A percentile compares a stretch with the other conserved stretches of the same genome.
Evolutionary conservation across 306 rosid genomes (phyloP).

Genomic region (Gastrolobium villosum): DNA sequence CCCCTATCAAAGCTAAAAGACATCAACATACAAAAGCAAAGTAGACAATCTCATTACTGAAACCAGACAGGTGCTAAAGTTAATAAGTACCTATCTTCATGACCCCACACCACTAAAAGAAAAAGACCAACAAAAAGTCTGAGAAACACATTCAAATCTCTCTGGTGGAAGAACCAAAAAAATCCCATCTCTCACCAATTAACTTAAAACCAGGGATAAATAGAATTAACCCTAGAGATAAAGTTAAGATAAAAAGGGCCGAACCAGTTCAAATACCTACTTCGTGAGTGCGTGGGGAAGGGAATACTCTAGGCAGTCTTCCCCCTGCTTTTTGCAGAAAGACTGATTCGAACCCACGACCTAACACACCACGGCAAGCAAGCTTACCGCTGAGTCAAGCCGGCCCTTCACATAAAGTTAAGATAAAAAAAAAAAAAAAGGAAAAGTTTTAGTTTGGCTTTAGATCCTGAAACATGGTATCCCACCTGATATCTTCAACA

Average conservation of each 20-base stretch:
- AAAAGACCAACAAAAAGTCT: constrained; percentile 25
- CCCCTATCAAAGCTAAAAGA: constrained; percentile 44
- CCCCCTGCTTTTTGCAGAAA: too few relatives aligned
- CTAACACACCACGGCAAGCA: too few relatives aligned
- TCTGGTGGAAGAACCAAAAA: constrained; percentile 78
- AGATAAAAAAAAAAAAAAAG: not conserved
- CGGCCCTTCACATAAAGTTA: too few relatives aligned
- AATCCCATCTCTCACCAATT: constrained; percentile 77
- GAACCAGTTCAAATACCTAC: too few relatives aligned
- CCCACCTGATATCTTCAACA: constrained; percentile 94
- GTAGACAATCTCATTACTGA: constrained; percentile 59
- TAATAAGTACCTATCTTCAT: constrained; percentile 51
- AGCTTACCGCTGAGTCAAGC: too few relatives aligned
- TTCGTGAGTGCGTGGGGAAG: too few relatives aligned
- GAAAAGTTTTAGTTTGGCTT: constrained; percentile 70
- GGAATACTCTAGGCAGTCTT: too few relatives aligned
- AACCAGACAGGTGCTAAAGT: constrained; percentile 62
- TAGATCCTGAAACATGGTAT: constrained; percentile 91
- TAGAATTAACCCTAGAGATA: constrained; percentile 6
- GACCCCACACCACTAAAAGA: constrained; percentile 68
- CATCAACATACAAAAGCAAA: constrained; percentile 49
- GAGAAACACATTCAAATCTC: constrained; percentile 50
- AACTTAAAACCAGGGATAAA: constrained; percentile 25
- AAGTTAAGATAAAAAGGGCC: not conserved
- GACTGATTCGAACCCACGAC: too few relatives aligned